These are phyloP conservation scores for Mortierella antarctica DNA, from an alignment of 192 early-diverging fungal genomes.

Conservation along the genomic window DNA sequence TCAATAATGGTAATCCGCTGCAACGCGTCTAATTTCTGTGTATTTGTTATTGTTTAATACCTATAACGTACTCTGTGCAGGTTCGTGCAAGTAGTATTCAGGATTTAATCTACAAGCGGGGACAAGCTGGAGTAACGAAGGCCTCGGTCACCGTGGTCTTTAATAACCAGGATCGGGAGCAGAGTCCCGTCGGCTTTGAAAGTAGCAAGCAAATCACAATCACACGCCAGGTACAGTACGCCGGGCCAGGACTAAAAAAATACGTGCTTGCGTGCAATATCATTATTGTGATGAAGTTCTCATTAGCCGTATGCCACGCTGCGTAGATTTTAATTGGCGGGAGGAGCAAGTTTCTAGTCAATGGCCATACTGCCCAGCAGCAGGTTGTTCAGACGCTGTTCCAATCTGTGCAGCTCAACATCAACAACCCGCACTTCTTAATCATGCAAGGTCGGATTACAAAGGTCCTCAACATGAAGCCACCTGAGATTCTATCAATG, in stretches of 20 bases:
- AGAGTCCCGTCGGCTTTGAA: slow-evolving; percentile 90
- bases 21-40: neutral
- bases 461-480: slow-evolving; percentile 99
- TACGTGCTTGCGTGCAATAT: neutral
- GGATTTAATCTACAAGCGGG: slow-evolving; percentile 98
- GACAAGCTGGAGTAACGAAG: slow-evolving; percentile 97
- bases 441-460: slow-evolving; percentile 99
- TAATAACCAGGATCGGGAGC: slow-evolving; percentile 87
- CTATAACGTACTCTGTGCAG: slow-evolving; percentile 30
- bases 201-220: slow-evolving; percentile 88
- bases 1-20: neutral
- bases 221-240: slow-evolving; percentile 88
- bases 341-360: slow-evolving; percentile 97
- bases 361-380: slow-evolving; percentile 91
- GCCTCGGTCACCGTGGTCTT: slow-evolving; percentile 98
- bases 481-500: slow-evolving; percentile 95
- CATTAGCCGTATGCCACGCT: neutral
- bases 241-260: neutral
- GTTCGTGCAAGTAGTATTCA: slow-evolving; percentile 93
- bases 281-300: neutral
- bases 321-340: slow-evolving; percentile 84
- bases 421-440: slow-evolving; percentile 99
- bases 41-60: neutral
- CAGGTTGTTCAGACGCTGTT: slow-evolving; percentile 92
- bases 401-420: slow-evolving; percentile 97